These are phyloP conservation scores for Neoboletus brunneissimus DNA, from an alignment of 768 basidiomycete genomes.

Conservation along the genomic window DNA sequence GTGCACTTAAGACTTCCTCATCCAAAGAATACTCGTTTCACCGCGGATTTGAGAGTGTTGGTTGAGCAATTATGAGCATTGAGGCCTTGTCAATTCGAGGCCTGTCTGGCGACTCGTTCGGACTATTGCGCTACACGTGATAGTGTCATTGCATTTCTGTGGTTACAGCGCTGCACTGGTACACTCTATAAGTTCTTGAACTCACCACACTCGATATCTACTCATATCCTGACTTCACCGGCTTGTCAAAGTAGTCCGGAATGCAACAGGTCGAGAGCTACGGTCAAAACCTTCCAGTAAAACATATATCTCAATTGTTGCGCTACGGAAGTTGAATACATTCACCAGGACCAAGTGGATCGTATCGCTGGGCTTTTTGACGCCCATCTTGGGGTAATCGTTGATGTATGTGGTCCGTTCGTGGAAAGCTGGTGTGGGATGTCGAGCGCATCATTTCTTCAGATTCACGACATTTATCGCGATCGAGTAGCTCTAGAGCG, in stretches of 20 bases:
- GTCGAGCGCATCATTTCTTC: background rate
- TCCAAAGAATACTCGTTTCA: background rate
- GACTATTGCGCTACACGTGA: conserved; percentile 1
- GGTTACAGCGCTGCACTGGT: background rate
- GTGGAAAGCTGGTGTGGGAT: background rate
- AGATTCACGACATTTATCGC: conserved; percentile 74
- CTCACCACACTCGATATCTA: background rate
- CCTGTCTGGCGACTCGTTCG: too few relatives aligned
- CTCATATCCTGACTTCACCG: background rate
- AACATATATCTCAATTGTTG: background rate
- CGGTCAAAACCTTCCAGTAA: conserved; percentile 56
- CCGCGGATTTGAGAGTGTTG: background rate
- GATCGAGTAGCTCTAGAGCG: conserved; percentile 68
- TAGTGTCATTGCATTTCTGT: background rate
- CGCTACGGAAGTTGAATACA: conserved; percentile 7
- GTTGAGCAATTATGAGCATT: background rate
- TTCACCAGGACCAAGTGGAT: conserved; percentile 67
- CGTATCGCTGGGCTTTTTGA: conserved; percentile 56
- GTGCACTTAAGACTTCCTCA: background rate
- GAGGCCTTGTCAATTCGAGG: too few relatives aligned
- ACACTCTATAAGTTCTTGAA: background rate
- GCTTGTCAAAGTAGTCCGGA: background rate
- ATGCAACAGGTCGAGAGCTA: conserved; percentile 36
- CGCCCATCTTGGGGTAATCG: conserved; percentile 60
- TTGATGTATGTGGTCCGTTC: conserved; percentile 48